A percentile compares a stretch with the other conserved stretches of the same genome.
Conservation (phyloP, 2,329 filamentous ascomycete genomes). For the Beauveria scarabaeidicola region DNA sequence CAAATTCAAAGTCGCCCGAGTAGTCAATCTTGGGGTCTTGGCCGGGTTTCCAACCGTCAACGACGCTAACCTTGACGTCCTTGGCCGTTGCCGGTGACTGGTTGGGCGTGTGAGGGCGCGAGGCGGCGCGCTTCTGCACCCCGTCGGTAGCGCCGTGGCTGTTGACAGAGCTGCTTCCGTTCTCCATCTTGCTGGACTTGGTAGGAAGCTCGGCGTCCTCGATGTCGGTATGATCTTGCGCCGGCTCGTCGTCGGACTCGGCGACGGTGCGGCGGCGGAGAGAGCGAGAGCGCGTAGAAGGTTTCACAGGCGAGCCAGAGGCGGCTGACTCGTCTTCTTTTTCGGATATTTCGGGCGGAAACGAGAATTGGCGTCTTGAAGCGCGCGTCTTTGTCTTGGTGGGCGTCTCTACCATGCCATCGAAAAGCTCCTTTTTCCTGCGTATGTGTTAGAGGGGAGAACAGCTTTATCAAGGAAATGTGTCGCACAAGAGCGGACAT, state of each 20-base stretch:
- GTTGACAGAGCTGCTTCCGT: conserved; percentile 11
- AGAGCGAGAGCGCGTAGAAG: conserved; percentile 24
- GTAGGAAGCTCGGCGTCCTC: conserved; percentile 11
- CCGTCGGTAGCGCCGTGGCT: conserved; percentile 1
- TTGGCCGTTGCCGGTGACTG: background rate
- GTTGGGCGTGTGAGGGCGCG: conserved; percentile 6
- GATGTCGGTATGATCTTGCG: conserved; percentile 32
- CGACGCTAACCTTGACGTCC: conserved; percentile 20
- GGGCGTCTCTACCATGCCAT: conserved; percentile 53
- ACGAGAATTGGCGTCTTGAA: conserved; percentile 42
- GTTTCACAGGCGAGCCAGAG: conserved; percentile 34
- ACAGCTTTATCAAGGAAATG: background rate
- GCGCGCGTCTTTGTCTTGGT: conserved; percentile 29
- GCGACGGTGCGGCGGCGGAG: conserved; percentile 37
- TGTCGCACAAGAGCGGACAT: background rate
- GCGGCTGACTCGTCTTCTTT: conserved; percentile 39
- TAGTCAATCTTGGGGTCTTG: conserved; percentile 55
- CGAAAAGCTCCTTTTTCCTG: conserved; percentile 54
- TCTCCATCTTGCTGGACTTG: background rate
- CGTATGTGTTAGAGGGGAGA: background rate
- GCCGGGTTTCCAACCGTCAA: conserved; percentile 51
- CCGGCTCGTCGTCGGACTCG: conserved; percentile 43
- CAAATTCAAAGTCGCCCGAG: conserved; percentile 70
- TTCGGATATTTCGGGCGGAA: conserved; percentile 36
- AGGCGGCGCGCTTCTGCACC: background rate